Evolutionary conservation across 768 basidiomycete genomes (phyloP), one percentile per base, ranked within the genome.

Genomic region (Cubamyces sp.): DNA sequence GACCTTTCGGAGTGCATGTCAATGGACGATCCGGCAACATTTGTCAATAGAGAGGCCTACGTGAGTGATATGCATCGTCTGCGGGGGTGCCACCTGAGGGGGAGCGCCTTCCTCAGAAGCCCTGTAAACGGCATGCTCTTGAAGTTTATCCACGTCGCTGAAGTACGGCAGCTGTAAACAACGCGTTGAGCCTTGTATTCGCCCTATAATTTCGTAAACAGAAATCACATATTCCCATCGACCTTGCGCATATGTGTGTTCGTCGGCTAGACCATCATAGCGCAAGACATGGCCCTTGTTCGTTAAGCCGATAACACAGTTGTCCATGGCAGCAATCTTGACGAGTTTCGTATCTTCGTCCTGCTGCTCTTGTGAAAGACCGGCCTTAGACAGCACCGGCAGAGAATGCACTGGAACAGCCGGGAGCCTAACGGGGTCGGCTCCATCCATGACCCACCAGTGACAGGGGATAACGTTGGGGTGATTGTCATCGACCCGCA

Each of bases 251-350:
- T 72, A 74, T 21, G 68, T 72, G 1, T 67, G 70, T 64, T 85
- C 84, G 46, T 74, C 73, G 1, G 75, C 74, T 41, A 87, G 78
- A 34, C 77, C 65, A 18, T 78, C 75, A 68, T 86, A 86, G 69
- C 85, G 85, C 64, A 92, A 76, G 51, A 96, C 90, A 70, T 92
- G 89, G 0, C 92, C 92, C 39, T 82, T 75, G 69, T 90, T 86
- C 15, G 94, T 95, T 67, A 98, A 75, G 14, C 89, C 95, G 60
- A 96, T 76, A 26, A 97, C 71, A 66, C 86, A 82, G 50, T 80
- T 78, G 56, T 92, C 86, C 63, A 94, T 82, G 4, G 86, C 90
- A 9, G 93, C 95, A 46, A 98, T 87, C 74, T 92, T 87, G 37
- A 93, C 80, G 40, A 97, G 79, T 70, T 79, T 81, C 15, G 75